These are phyloP conservation scores for Houttuynia cordata DNA, from an alignment of 164 flowering plant genomes.

Conservation along the genomic window DNA sequence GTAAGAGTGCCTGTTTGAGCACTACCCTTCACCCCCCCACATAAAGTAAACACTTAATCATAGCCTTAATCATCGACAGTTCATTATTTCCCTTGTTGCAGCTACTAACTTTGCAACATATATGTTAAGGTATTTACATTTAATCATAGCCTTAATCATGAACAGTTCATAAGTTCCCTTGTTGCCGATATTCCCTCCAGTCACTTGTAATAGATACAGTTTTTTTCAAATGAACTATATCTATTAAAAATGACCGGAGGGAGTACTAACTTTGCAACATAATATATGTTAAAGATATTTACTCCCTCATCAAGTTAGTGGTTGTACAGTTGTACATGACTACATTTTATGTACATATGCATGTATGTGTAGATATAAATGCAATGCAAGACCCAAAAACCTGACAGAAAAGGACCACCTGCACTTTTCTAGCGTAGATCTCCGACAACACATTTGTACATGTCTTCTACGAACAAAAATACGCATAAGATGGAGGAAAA, in stretches of 20 bases:
- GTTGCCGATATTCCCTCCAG: no score
- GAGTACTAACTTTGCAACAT: conserved; percentile 1
- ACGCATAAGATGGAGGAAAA: not conserved
- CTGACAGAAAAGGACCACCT: not conserved
- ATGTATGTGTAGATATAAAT: not conserved
- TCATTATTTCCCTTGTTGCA: not conserved
- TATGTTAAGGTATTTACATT: no score
- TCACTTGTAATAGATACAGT: no score
- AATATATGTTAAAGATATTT: not conserved
- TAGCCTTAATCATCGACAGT: not conserved
- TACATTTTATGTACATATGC: not conserved
- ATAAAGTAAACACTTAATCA: not conserved
- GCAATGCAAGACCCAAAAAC: not conserved
- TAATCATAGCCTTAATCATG: no score
- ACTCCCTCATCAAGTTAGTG: not conserved
- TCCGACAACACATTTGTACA: no score
- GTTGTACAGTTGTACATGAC: no score
- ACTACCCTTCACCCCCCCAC: not conserved
- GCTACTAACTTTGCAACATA: not conserved
- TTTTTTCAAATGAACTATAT: no score
- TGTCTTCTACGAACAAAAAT: not conserved
- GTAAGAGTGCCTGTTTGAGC: conserved; percentile 16
- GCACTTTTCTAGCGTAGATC: not conserved
- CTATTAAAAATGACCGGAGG: no score
- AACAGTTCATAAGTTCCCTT: no score